Evolutionary conservation across 768 basidiomycete species (phyloP).

Genomic region (Mycena metata): DNA sequence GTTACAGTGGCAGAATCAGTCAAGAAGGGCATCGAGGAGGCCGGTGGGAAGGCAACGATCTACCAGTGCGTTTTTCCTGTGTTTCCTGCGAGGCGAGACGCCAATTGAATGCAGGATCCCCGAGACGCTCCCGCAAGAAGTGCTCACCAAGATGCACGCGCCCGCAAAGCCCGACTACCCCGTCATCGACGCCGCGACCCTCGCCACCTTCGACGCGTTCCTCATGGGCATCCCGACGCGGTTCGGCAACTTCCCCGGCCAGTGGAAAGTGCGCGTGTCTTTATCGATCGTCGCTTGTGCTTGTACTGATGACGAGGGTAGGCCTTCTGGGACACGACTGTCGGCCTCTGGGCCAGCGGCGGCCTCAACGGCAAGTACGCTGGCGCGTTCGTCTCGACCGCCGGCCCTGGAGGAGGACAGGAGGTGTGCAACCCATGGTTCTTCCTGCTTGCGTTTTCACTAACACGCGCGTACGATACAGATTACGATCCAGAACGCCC

Average conservation of each 20-base stretch:
- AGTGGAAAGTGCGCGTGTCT: conserved; percentile 57
- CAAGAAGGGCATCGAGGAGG: conserved; percentile 60
- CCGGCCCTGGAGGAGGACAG: conserved; percentile 85
- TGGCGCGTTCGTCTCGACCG: conserved; percentile 80
- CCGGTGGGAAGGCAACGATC: conserved; percentile 65
- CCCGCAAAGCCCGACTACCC: conserved; percentile 81
- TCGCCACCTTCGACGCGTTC: conserved; percentile 78
- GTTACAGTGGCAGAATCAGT: conserved; percentile 71
- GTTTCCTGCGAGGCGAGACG: background rate
- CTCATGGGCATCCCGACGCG: conserved; percentile 80
- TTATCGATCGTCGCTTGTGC: background rate
- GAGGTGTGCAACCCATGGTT: no score
- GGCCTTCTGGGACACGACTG: conserved; percentile 85
- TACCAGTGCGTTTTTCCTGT: conserved; percentile 62
- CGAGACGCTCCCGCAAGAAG: conserved; percentile 82
- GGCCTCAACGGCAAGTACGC: conserved; percentile 81
- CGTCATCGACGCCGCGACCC: conserved; percentile 64
- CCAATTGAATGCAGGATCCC: conserved; percentile 63
- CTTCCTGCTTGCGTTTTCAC: no score
- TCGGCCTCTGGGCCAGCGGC: conserved; percentile 72
- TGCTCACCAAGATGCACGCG: conserved; percentile 78
- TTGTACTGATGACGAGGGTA: conserved; percentile 39
- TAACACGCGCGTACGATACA: no score
- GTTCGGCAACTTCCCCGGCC: conserved; percentile 80
- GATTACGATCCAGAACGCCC: conserved; percentile 63